phyloP scores from a whole-genome alignment of 176 grass and related monocot genomes.

The Ensete ventricosum region DNA sequence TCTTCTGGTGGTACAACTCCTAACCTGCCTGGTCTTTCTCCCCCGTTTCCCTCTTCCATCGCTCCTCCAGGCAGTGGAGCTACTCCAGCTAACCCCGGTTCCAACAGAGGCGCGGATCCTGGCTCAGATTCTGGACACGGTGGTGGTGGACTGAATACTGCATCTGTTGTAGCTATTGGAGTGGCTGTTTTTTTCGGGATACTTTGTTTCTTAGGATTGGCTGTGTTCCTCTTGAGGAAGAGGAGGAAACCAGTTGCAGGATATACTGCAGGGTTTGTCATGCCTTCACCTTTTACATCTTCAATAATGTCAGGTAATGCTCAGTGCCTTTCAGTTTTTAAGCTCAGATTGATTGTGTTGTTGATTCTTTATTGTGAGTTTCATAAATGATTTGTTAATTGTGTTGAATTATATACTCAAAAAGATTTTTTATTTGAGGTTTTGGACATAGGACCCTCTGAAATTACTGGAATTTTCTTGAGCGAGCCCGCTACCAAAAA shows the following conservation, averaged over 20 bases:
- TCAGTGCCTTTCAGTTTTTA: background rate
- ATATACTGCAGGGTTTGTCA: conserved; percentile 51
- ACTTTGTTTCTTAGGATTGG: conserved; percentile 35
- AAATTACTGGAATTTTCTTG: too few relatives aligned
- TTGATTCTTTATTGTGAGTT: background rate
- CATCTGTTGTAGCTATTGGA: conserved; percentile 24
- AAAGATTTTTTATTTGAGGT: too few relatives aligned
- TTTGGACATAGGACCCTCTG: too few relatives aligned
- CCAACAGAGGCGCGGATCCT: conserved; percentile 14
- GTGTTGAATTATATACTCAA: background rate
- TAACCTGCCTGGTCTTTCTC: background rate
- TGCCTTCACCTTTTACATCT: conserved; percentile 38
- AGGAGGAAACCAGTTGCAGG: conserved; percentile 28
- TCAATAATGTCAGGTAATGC: conserved; percentile 40
- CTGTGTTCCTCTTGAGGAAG: conserved; percentile 43
- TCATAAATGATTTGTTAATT: background rate
- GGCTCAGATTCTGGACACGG: background rate
- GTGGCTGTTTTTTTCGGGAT: conserved; percentile 27
- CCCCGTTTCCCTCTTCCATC: background rate
- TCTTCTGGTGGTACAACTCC: background rate
- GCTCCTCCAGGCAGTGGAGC: conserved; percentile 7
- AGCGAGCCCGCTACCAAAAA: too few relatives aligned
- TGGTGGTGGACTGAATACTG: background rate
- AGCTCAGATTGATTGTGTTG: background rate
- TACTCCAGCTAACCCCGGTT: background rate